These are phyloP conservation scores for Aristolochia fimbriata DNA, from an alignment of 164 flowering plant species.

Conservation along the genomic window DNA sequence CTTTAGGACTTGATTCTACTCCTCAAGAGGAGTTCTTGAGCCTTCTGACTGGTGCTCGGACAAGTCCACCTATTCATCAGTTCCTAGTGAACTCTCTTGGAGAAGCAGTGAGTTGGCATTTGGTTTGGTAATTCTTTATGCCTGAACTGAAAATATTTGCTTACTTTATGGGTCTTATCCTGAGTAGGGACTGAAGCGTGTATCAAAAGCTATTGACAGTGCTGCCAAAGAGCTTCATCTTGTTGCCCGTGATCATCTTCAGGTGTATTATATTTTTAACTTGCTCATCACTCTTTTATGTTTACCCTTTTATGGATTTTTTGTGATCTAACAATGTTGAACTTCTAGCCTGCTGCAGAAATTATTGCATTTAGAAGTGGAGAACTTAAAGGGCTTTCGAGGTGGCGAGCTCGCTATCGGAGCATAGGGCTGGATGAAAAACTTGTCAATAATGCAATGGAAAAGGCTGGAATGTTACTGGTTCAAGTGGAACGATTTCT, in stretches of 20 bases:
- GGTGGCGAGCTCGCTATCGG: slow-evolving; percentile 80
- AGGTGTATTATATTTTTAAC: slow-evolving; percentile 41
- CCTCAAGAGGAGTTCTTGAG: slow-evolving; percentile 91
- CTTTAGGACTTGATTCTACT: slow-evolving; percentile 71
- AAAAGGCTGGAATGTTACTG: slow-evolving; percentile 78
- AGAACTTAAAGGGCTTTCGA: slow-evolving; percentile 87
- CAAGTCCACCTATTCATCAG: slow-evolving; percentile 87
- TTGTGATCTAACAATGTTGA: background rate
- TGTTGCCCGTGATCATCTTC: slow-evolving; percentile 72
- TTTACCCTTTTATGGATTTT: background rate
- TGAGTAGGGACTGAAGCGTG: slow-evolving; percentile 72
- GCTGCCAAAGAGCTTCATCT: slow-evolving; percentile 87
- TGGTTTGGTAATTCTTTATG: background rate
- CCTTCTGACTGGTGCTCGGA: slow-evolving; percentile 87
- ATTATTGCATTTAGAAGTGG: slow-evolving; percentile 88
- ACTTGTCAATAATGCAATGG: slow-evolving; percentile 58
- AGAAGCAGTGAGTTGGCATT: slow-evolving; percentile 55
- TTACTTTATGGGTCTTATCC: background rate
- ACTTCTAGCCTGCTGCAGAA: slow-evolving; percentile 80
- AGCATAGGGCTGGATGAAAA: slow-evolving; percentile 82
- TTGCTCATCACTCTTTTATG: too few relatives aligned
- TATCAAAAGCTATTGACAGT: slow-evolving; percentile 55
- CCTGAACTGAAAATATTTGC: background rate
- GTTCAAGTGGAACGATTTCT: slow-evolving; percentile 76
- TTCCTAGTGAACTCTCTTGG: slow-evolving; percentile 88